phyloP scores from a whole-genome alignment of 2,329 filamentous ascomycete species.

The Balansia obtecta region DNA sequence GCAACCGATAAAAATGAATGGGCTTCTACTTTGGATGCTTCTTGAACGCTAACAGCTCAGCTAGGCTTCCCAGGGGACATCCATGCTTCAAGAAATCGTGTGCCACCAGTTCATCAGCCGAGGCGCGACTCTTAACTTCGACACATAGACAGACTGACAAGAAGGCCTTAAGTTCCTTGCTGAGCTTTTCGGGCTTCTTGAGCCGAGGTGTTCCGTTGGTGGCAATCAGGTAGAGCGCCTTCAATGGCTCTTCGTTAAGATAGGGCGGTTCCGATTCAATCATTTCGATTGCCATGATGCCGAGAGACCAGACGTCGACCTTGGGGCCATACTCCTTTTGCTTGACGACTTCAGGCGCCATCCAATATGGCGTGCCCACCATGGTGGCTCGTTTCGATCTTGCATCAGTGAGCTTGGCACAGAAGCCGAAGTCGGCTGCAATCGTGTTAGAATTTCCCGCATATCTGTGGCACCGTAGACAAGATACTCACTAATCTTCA shows the following conservation, averaged over 20 bases:
- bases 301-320: slow-evolving; percentile 97
- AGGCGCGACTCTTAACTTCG: slow-evolving; percentile 88
- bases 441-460: slow-evolving; percentile 16
- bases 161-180: slow-evolving; percentile 96
- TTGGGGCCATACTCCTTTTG: slow-evolving; percentile 98
- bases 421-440: slow-evolving; percentile 97
- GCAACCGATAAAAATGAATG: neutral
- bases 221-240: slow-evolving; percentile 93
- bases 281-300: slow-evolving; percentile 99
- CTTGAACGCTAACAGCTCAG: slow-evolving; percentile 82
- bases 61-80: slow-evolving; percentile 69
- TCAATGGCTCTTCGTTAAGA: slow-evolving; percentile 92
- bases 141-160: slow-evolving; percentile 92
- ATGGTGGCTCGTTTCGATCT: slow-evolving; percentile 97
- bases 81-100: slow-evolving; percentile 94
- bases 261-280: slow-evolving; percentile 98
- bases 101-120: slow-evolving; percentile 74
- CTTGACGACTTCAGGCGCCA: slow-evolving; percentile 98
- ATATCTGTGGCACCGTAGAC: neutral
- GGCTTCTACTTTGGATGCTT: slow-evolving; percentile 50
- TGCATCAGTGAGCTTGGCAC: slow-evolving; percentile 92
- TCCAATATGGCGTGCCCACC: slow-evolving; percentile 99
- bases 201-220: slow-evolving; percentile 93
- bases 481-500: slow-evolving; percentile 45
- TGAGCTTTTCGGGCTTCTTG: slow-evolving; percentile 97